Evolutionary conservation across 169 alveolate genomes (phyloP), one percentile per base, ranked within the genome.

Genomic region (Cryptosporidium tyzzeri): DNA sequence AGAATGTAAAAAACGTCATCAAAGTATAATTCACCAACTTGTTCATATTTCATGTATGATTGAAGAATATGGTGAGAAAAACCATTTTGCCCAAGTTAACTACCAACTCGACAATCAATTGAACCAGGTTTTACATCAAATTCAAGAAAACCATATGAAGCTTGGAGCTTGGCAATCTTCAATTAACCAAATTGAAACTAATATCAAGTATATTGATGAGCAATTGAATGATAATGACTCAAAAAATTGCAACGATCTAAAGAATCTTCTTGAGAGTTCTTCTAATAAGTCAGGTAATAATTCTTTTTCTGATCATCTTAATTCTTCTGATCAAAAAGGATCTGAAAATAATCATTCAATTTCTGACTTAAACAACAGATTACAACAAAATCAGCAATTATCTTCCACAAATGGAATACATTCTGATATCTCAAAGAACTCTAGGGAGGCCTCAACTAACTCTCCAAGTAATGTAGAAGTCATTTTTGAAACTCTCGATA

Each of bases 131-230:
- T 62, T 80, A n/a, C 68, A 80, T 39, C 73, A 65, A 29, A 80
- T 80, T 6, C 89, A 80, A 50, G 89, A 80, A 62, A 80, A 80
- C 26, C 73, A 80, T 8, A 80, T 80, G 89, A 58, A 48, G 45
- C 75, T 80, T 62, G 89, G 89, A 39, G 67, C 70, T 21, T 80
- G 89, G 89, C 89, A 80, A 26, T 62, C 80, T 29, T 62, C 75
- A 18, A 80, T 80, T 14, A 80, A 59, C 31, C 89, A 80, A 39
- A 80, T 80, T 61, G 75, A 80, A 45, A 80, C 74, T 2, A 65
- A 80, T 48, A 80, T 80, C n/a, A 80, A 80, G 50, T 80, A 70
- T 31, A 80, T 80, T 62, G 89, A 65, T 16, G 89, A 80, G 21
- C 73, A 59, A n/a, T 65, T 80, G 55, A 29, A n/a, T n/a, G 89